Evolutionary conservation across 2,329 filamentous ascomycete genomes (phyloP).

Genomic region (Pyrenochaeta sp.): DNA sequence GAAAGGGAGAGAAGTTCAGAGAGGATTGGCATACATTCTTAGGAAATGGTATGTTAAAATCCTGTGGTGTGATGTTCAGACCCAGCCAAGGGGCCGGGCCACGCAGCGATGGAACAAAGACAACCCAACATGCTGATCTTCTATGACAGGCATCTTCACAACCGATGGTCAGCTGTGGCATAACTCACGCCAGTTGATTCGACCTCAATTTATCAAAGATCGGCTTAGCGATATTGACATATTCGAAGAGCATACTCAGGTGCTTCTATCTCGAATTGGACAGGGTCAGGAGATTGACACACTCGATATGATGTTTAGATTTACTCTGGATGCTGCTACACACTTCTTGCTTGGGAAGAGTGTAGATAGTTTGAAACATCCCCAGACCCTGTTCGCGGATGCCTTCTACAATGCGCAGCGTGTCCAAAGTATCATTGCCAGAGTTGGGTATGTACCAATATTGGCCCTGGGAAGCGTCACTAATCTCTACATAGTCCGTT

Average conservation of each 20-base stretch:
- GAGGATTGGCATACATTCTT: conserved; percentile 78
- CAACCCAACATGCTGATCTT: conserved; percentile 4
- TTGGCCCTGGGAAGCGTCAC: not conserved
- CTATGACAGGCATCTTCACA: conserved; percentile 63
- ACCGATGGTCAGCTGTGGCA: conserved; percentile 86
- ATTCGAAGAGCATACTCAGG: conserved; percentile 80
- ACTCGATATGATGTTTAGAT: conserved; percentile 78
- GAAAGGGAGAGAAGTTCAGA: conserved; percentile 81
- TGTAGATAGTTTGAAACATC: conserved; percentile 68
- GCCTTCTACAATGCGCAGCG: conserved; percentile 83
- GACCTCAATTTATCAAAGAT: conserved; percentile 87
- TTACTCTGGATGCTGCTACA: conserved; percentile 82
- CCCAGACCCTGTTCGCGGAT: conserved; percentile 74
- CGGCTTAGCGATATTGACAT: conserved; percentile 82
- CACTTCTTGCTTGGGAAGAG: conserved; percentile 85
- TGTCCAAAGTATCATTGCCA: conserved; percentile 72
- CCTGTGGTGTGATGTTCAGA: not conserved
- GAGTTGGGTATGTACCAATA: conserved; percentile 62
- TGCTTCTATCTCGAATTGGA: conserved; percentile 72
- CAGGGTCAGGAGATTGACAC: conserved; percentile 70
- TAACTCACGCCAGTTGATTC: conserved; percentile 78
- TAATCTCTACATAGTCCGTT: conserved; percentile 60
- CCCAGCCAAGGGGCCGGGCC: conserved; percentile 43
- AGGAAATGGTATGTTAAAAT: conserved; percentile 69
- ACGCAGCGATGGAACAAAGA: conserved; percentile 43